A percentile compares a stretch with the other conserved stretches of the same genome.
These are phyloP conservation scores for Cytospora schulzeri DNA, from an alignment of 2,329 filamentous ascomycete species.

Conservation along the genomic window DNA sequence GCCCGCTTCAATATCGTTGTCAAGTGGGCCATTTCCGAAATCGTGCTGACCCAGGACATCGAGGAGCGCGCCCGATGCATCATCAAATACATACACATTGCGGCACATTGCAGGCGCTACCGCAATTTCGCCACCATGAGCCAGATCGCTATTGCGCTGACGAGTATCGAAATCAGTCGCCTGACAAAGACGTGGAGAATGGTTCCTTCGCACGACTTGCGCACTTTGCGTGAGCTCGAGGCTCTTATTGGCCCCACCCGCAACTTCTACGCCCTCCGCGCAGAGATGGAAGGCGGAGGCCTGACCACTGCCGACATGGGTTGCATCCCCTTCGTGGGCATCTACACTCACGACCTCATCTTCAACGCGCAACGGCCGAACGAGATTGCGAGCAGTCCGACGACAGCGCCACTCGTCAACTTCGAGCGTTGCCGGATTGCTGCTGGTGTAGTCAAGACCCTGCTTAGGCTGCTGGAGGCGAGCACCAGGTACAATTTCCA, in stretches of 20 bases:
- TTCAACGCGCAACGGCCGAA: conserved; percentile 80
- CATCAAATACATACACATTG: conserved; percentile 82
- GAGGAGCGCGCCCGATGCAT: conserved; percentile 76
- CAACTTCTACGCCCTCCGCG: conserved; percentile 76
- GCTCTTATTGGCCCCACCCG: conserved; percentile 72
- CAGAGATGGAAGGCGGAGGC: conserved; percentile 74
- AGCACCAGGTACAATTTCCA: conserved; percentile 74
- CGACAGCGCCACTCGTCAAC: conserved; percentile 72
- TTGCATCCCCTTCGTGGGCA: conserved; percentile 82
- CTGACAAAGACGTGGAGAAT: conserved; percentile 72
- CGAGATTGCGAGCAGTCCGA: conserved; percentile 69
- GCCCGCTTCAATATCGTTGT: conserved; percentile 87
- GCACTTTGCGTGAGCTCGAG: conserved; percentile 70
- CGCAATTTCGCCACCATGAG: conserved; percentile 85
- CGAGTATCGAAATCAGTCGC: conserved; percentile 71
- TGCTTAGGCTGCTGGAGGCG: conserved; percentile 76
- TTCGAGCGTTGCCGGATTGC: conserved; percentile 80
- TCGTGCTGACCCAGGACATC: conserved; percentile 70
- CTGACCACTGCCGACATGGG: conserved; percentile 59
- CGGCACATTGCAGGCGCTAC: conserved; percentile 71
- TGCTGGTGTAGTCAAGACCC: conserved; percentile 76
- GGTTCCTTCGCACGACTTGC: conserved; percentile 65
- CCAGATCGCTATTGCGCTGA: conserved; percentile 76
- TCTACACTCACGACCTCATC: conserved; percentile 81
- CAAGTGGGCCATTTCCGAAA: conserved; percentile 82